A percentile compares a stretch with the other conserved stretches of the same genome.
These are phyloP conservation scores for Metschnikowia colocasiae DNA, from an alignment of 805 yeast species.

Conservation along the genomic window DNA sequence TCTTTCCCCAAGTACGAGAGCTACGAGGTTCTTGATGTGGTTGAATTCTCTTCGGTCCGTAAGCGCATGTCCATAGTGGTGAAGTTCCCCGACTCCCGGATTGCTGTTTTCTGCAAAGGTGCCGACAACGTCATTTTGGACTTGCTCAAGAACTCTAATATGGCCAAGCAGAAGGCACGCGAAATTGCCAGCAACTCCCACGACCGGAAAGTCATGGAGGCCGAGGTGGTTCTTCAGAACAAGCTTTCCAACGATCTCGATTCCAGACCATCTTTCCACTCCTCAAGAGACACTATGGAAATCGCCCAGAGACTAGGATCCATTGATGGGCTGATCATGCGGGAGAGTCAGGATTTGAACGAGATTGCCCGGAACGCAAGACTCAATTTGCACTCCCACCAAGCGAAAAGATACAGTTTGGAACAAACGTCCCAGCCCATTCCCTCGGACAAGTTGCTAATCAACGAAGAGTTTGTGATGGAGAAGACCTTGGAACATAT, in stretches of 20 bases:
- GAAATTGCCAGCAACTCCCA: conserved; percentile 57
- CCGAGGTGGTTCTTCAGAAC: conserved; percentile 63
- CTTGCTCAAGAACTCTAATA: conserved; percentile 51
- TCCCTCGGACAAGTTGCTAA: conserved; percentile 52
- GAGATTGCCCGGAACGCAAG: conserved; percentile 52
- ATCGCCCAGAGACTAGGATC: conserved; percentile 30
- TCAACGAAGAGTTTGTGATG: conserved; percentile 70
- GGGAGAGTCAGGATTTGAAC: conserved; percentile 50
- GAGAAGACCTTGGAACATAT: conserved; percentile 86
- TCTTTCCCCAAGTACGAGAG: conserved; percentile 57
- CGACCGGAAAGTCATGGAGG: conserved; percentile 72
- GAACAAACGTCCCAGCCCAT: conserved; percentile 19
- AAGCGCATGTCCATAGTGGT: conserved; percentile 93
- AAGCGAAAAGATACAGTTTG: conserved; percentile 50
- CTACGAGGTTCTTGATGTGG: conserved; percentile 72
- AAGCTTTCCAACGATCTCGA: conserved; percentile 38
- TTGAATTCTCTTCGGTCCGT: conserved; percentile 83
- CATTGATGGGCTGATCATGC: conserved; percentile 47
- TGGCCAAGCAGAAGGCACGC: conserved; percentile 62
- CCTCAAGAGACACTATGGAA: conserved; percentile 27
- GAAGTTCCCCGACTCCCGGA: conserved; percentile 67
- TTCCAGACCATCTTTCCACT: conserved; percentile 29
- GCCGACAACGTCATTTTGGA: conserved; percentile 91
- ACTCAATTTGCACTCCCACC: conserved; percentile 57
- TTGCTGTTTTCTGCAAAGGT: conserved; percentile 85